phyloP scores from a whole-genome alignment of 1,139 yeast genomes.

The Scheffersomyces insectosa region DNA sequence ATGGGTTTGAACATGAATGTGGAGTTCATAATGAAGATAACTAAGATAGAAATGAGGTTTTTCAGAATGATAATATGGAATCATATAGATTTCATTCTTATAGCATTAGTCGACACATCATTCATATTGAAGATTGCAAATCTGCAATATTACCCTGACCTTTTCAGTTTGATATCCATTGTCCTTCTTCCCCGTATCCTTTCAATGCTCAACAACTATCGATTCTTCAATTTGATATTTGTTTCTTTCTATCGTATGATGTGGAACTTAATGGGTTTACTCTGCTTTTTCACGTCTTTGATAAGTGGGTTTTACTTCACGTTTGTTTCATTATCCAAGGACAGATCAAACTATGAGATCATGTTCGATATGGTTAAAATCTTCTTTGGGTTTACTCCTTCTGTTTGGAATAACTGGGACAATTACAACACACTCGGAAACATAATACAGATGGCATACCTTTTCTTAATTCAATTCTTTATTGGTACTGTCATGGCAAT shows the following conservation, averaged over 20 bases:
- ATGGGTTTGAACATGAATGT: slow-evolving; percentile 38
- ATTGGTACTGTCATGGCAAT: slow-evolving; percentile 61
- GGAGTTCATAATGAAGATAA: slow-evolving; percentile 40
- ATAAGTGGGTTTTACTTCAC: slow-evolving; percentile 62
- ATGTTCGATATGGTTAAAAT: slow-evolving; percentile 58
- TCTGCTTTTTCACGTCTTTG: slow-evolving; percentile 50
- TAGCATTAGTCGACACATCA: slow-evolving; percentile 32
- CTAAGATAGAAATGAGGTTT: slow-evolving; percentile 43
- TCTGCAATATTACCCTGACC: slow-evolving; percentile 19
- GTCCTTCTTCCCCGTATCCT: slow-evolving; percentile 56
- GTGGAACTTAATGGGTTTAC: slow-evolving; percentile 54
- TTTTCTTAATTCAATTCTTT: slow-evolving; percentile 59
- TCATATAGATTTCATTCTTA: slow-evolving; percentile 36
- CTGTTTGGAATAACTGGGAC: slow-evolving; percentile 64
- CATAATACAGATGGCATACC: slow-evolving; percentile 49
- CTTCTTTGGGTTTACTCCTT: slow-evolving; percentile 64
- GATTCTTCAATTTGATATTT: slow-evolving; percentile 54
- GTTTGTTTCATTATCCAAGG: slow-evolving; percentile 52
- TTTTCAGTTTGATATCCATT: slow-evolving; percentile 51
- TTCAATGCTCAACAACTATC: slow-evolving; percentile 54
- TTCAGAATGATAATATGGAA: slow-evolving; percentile 44
- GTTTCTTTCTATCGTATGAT: slow-evolving; percentile 56
- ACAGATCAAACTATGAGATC: slow-evolving; percentile 47
- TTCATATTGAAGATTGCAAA: slow-evolving; percentile 21
- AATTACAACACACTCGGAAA: slow-evolving; percentile 53